Conservation (phyloP, 2,329 filamentous ascomycete species). For the Sarocladium oryzae region DNA sequence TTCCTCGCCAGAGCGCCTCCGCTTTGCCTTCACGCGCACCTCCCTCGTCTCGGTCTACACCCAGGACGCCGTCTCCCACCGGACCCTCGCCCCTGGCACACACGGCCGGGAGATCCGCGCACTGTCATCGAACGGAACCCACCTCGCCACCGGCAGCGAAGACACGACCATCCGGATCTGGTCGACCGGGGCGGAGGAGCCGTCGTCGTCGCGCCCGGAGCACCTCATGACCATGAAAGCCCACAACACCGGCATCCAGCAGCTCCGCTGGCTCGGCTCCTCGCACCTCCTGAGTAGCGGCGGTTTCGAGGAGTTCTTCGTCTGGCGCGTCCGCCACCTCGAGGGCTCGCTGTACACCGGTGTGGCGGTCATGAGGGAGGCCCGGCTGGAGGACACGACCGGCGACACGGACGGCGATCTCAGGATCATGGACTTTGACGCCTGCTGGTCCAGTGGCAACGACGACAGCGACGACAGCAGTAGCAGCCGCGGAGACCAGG, state of each 20-base stretch:
- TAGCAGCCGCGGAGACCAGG: conserved; percentile 13
- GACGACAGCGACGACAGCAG: too few relatives aligned
- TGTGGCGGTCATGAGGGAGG: conserved; percentile 52
- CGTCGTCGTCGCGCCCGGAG: not conserved
- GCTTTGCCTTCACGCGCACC: conserved; percentile 71
- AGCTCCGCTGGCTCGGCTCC: conserved; percentile 65
- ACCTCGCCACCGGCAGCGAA: conserved; percentile 63
- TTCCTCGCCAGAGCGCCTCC: conserved; percentile 21
- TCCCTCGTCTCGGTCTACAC: conserved; percentile 44
- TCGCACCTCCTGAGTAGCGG: conserved; percentile 76
- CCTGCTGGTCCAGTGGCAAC: conserved; percentile 27
- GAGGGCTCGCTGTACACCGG: conserved; percentile 39
- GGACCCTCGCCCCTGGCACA: conserved; percentile 56
- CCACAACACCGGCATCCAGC: conserved; percentile 80
- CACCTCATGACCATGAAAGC: conserved; percentile 63
- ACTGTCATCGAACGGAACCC: conserved; percentile 33
- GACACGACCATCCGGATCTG: conserved; percentile 71
- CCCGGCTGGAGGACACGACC: conserved; percentile 39
- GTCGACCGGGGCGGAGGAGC: conserved; percentile 15
- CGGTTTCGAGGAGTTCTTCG: conserved; percentile 81
- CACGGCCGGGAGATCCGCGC: conserved; percentile 80
- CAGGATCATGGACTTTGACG: conserved; percentile 74
- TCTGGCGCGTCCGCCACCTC: conserved; percentile 63
- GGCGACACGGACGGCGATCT: conserved; percentile 54
- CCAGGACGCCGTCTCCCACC: conserved; percentile 29